Evolutionary conservation across 345 rosid species (phyloP).

Genomic region (Dovyalis caffra): DNA sequence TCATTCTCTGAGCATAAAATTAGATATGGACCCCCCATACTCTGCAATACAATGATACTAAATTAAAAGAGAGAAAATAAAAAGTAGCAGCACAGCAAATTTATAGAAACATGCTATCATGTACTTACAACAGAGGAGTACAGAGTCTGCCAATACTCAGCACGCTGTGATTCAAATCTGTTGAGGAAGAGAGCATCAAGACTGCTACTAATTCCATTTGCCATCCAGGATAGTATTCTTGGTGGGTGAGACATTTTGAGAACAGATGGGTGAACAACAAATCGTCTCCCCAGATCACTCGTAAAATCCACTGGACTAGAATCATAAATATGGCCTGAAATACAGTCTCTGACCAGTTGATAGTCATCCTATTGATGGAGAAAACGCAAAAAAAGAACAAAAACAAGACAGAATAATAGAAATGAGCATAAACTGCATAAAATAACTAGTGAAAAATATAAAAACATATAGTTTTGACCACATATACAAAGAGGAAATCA

Average conservation of each 20-base stretch:
- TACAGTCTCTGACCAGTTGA: slow-evolving; percentile 64
- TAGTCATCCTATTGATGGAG: slow-evolving; percentile 57
- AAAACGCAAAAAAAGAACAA: background rate
- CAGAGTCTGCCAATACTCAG: slow-evolving; percentile 90
- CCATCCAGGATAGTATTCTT: slow-evolving; percentile 63
- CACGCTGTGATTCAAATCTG: slow-evolving; percentile 87
- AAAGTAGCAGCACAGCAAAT: background rate
- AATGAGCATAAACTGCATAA: background rate
- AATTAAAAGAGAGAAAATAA: background rate
- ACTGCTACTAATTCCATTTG: slow-evolving; percentile 66
- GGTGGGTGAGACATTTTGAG: slow-evolving; percentile 70
- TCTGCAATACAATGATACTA: slow-evolving; percentile 40
- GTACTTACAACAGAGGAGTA: slow-evolving; percentile 81
- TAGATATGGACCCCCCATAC: slow-evolving; percentile 74
- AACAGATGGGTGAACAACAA: slow-evolving; percentile 76
- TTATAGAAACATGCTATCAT: background rate
- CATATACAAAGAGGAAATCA: background rate
- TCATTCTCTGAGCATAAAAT: slow-evolving; percentile 77
- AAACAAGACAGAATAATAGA: background rate
- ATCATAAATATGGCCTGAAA: slow-evolving; percentile 76
- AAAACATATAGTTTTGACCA: background rate
- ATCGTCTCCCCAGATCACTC: slow-evolving; percentile 67
- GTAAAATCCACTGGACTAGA: slow-evolving; percentile 91
- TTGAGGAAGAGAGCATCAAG: slow-evolving; percentile 82
- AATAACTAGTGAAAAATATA: background rate